phyloP scores from a whole-genome alignment of 139 green algal species.

The Closterium sp. region DNA sequence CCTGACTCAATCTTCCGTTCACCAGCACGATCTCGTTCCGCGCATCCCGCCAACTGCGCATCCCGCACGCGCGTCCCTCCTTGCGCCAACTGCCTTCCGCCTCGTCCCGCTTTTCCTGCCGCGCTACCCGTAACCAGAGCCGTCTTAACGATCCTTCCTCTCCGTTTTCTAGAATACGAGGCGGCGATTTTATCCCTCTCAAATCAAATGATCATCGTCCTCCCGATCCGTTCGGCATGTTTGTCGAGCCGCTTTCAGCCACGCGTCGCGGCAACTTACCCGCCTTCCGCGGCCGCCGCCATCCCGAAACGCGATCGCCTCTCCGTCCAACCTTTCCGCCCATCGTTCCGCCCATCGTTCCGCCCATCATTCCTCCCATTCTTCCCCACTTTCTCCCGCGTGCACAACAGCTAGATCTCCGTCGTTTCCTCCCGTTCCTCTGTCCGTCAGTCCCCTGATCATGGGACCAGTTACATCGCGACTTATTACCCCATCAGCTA shows the following conservation, averaged over 20 bases:
- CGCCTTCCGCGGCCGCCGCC: neutral
- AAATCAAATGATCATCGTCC: neutral
- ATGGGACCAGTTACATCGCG: neutral
- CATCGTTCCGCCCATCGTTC: neutral
- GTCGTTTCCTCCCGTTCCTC: neutral
- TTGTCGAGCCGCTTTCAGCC: neutral
- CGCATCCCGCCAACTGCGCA: neutral
- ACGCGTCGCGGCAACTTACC: neutral
- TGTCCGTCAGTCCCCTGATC: neutral
- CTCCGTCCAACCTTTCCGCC: neutral
- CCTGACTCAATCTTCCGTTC: neutral
- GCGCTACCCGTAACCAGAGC: no score
- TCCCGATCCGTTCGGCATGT: neutral
- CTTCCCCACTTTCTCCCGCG: neutral
- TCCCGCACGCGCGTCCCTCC: no score
- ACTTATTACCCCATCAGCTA: neutral
- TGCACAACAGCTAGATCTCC: neutral
- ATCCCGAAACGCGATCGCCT: neutral
- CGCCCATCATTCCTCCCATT: neutral
- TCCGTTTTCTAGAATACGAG: no score
- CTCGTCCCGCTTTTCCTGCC: no score
- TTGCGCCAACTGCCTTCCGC: no score
- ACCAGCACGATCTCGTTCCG: neutral
- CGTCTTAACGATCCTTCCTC: no score
- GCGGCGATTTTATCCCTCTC: neutral